These are phyloP conservation scores for Trichoderma pleuroti DNA, from an alignment of 2,329 filamentous ascomycete species.

Conservation along the genomic window DNA sequence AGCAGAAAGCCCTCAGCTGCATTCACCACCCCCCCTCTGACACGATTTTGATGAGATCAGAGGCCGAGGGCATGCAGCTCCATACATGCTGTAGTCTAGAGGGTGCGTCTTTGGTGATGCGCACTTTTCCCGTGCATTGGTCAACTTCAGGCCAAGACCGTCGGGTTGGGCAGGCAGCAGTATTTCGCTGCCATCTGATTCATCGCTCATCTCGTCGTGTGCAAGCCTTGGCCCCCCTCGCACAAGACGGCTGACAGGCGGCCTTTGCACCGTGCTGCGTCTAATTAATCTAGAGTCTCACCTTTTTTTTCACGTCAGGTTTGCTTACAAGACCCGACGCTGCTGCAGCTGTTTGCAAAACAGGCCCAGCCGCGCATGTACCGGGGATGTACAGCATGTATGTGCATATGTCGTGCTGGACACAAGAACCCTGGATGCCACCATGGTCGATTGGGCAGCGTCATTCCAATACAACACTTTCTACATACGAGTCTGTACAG, in stretches of 20 bases:
- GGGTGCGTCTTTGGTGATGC: background rate
- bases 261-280: background rate
- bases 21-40: background rate
- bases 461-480: background rate
- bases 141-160: background rate
- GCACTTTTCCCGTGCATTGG: slow-evolving; percentile 9
- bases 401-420: background rate
- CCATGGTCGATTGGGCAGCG: slow-evolving; percentile 1
- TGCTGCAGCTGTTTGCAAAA: background rate
- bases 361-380: background rate
- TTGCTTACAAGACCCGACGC: slow-evolving; percentile 2
- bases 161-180: slow-evolving; percentile 12
- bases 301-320: background rate
- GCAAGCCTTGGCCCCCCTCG: slow-evolving; percentile 7
- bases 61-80: background rate
- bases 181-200: slow-evolving; percentile 13
- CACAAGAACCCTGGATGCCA: background rate
- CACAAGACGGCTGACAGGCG: slow-evolving; percentile 4
- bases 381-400: background rate
- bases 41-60: background rate
- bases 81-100: background rate
- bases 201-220: background rate
- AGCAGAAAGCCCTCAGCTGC: background rate
- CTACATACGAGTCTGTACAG: background rate
- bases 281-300: slow-evolving; percentile 9